A percentile compares a stretch with the other conserved stretches of the same genome.
Evolutionary conservation across 352 stramenopile genomes (phyloP).

Genomic region (Aphanomyces astaci): DNA sequence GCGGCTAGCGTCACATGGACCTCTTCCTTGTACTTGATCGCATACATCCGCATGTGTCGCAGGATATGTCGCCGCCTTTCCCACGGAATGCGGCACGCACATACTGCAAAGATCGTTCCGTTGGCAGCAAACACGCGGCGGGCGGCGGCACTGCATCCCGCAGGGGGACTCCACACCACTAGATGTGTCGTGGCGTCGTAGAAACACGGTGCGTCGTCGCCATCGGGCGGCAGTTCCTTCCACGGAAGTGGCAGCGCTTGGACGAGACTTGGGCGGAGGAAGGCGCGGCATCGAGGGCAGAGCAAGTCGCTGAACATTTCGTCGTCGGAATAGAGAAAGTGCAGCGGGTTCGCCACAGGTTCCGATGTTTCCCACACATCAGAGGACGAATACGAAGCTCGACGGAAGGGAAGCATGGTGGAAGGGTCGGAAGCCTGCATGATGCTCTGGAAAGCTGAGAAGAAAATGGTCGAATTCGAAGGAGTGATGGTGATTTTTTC

Average conservation of each 20-base stretch:
- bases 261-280: slow-evolving; percentile 1
- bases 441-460: no score
- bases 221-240: slow-evolving; percentile 12
- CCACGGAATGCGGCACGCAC: slow-evolving; percentile 11
- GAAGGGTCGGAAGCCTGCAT: no score
- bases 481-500: not conserved
- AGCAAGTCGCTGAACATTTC: slow-evolving; percentile 7
- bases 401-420: no score
- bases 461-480: not conserved
- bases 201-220: slow-evolving; percentile 6
- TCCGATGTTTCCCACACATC: no score
- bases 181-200: not conserved
- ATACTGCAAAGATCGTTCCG: slow-evolving; percentile 1
- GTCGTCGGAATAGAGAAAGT: slow-evolving; percentile 7
- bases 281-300: slow-evolving; percentile 6
- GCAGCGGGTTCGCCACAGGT: not conserved
- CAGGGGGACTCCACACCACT: not conserved
- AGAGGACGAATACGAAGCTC: no score
- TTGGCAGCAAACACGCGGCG: slow-evolving; percentile 15
- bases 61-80: slow-evolving; percentile 8
- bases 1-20: not conserved
- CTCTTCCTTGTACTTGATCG: slow-evolving; percentile 13
- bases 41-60: slow-evolving; percentile 1
- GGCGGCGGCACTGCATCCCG: not conserved
- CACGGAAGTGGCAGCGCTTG: slow-evolving; percentile 1